A percentile compares a stretch with the other conserved stretches of the same genome.
Evolutionary conservation across 495 filamentous ascomycete species (phyloP).

Genomic region (Hapsidospora chrysogenum): DNA sequence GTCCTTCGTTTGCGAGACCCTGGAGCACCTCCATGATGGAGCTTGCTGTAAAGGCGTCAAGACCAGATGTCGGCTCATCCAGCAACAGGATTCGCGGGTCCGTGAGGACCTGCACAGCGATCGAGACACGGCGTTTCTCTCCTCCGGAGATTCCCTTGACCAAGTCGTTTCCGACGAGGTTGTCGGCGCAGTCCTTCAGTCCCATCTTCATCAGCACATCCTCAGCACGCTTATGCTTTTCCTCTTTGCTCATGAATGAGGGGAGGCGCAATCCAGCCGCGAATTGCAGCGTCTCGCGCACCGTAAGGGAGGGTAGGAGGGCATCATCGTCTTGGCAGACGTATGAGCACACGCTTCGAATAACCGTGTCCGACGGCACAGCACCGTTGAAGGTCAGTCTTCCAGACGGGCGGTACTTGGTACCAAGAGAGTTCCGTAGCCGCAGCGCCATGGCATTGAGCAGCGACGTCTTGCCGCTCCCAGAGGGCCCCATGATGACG

Average conservation of each 20-base stretch:
- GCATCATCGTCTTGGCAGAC: conserved; percentile 66
- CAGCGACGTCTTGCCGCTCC: conserved; percentile 55
- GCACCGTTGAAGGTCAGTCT: conserved; percentile 51
- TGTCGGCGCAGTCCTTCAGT: conserved; percentile 60
- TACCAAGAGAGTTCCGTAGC: conserved; percentile 36
- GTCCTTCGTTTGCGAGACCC: conserved; percentile 51
- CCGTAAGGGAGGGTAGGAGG: conserved; percentile 53
- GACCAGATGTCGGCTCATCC: conserved; percentile 59
- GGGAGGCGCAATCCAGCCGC: conserved; percentile 53
- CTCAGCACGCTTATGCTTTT: conserved; percentile 50
- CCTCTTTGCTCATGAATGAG: conserved; percentile 41
- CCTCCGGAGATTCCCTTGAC: conserved; percentile 65
- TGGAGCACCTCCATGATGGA: conserved; percentile 58
- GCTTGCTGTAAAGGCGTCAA: conserved; percentile 60
- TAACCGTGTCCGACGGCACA: conserved; percentile 42
- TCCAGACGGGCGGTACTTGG: conserved; percentile 36
- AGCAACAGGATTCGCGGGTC: conserved; percentile 52
- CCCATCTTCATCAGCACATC: conserved; percentile 58
- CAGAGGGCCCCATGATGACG: conserved; percentile 64
- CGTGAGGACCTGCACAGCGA: conserved; percentile 59
- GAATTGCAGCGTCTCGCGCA: conserved; percentile 53
- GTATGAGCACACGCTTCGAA: conserved; percentile 54
- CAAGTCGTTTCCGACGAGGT: conserved; percentile 50
- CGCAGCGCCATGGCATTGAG: conserved; percentile 52
- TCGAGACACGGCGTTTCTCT: conserved; percentile 58